Evolutionary conservation across 139 green algal genomes (phyloP).

Genomic region (Chlamydomonas schloesseri): DNA sequence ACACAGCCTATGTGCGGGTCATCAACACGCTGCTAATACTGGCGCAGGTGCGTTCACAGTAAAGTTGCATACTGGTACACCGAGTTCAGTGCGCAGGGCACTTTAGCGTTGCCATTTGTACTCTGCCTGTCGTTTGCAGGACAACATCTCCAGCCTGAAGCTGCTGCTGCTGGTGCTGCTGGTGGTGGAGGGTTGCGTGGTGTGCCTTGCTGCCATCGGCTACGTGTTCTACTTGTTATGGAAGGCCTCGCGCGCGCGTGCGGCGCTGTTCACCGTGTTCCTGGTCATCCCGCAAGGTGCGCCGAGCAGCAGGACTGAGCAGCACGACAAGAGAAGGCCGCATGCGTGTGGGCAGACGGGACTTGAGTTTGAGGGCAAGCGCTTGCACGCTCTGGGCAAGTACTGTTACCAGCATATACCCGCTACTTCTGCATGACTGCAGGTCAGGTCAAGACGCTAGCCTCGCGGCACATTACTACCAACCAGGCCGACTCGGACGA

Average conservation of each 20-base stretch:
- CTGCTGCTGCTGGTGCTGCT: slow-evolving; percentile 49
- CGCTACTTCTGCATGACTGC: not conserved
- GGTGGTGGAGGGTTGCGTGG: slow-evolving; percentile 46
- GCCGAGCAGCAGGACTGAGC: too few relatives aligned
- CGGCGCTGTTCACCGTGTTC: slow-evolving; percentile 59
- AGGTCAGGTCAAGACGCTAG: slow-evolving; percentile 19
- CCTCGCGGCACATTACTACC: slow-evolving; percentile 31
- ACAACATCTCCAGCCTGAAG: slow-evolving; percentile 43
- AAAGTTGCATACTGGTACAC: too few relatives aligned
- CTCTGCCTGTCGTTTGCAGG: too few relatives aligned
- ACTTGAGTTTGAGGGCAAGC: too few relatives aligned
- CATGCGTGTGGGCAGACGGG: too few relatives aligned
- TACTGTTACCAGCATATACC: too few relatives aligned
- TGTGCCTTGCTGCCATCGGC: slow-evolving; percentile 20
- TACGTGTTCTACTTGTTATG: slow-evolving; percentile 43
- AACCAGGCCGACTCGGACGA: slow-evolving; percentile 3
- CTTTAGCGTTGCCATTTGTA: too few relatives aligned
- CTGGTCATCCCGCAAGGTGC: slow-evolving; percentile 55
- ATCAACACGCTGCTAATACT: slow-evolving; percentile 51
- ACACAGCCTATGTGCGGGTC: slow-evolving; percentile 40
- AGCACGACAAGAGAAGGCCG: too few relatives aligned
- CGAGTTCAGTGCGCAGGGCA: too few relatives aligned
- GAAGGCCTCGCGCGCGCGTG: slow-evolving; percentile 31
- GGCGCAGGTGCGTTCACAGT: slow-evolving; percentile 1
- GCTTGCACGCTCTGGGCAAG: not conserved